Base-by-base conservation (phyloP, 108 stramenopile genomes). In the Chaetoceros muelleri region DNA sequence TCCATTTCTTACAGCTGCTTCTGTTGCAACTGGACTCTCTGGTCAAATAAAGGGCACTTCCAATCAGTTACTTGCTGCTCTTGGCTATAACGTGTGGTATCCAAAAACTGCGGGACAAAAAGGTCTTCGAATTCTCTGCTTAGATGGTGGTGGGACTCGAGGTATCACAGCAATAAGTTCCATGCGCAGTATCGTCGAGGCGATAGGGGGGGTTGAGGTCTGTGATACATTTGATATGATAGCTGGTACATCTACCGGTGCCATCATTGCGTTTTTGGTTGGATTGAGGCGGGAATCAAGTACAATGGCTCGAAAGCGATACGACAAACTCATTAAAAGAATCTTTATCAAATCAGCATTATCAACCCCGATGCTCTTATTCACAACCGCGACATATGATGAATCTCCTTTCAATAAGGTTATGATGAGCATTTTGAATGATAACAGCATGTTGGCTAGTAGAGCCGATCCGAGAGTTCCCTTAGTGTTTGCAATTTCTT, bases 151-250 rank as follows among this genome's bases (percentile, higher is more conserved):
- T 30, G 85, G 89, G 20, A 76, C 85, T 7, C 60, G 89, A 30
- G 89, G 89, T 28, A 90, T 90, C 51, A 66, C 81, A 8, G 82
- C 89, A n/a, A 78, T 90, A 0, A 75, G 76, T 28, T 75, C 78
- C 13, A 30, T 90, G 44, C 56, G 66, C 22, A 50, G 67, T 48
- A 62, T 90, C 20, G 80, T 85, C 18, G 71, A 79, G 28, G 73
- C 82, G 1, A 68, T 79, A 64, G 79, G 74, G 23, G 79, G 81
- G 20, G 53, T 77, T 30, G 88, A 90, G 65, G 72, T 82, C 7
- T 70, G 79, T 20, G 88, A 90, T 60, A 72, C 82, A 23, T 90
- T 90, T 66, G 88, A 90, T 65, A 70, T 90, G 60, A 78, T 90
- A 26, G 77, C 75, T 40, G 88, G 88, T 20, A 90, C 88, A 8